These are phyloP conservation scores for Mortierella alpina DNA, from an alignment of 192 early-diverging fungal species.

Conservation along the genomic window DNA sequence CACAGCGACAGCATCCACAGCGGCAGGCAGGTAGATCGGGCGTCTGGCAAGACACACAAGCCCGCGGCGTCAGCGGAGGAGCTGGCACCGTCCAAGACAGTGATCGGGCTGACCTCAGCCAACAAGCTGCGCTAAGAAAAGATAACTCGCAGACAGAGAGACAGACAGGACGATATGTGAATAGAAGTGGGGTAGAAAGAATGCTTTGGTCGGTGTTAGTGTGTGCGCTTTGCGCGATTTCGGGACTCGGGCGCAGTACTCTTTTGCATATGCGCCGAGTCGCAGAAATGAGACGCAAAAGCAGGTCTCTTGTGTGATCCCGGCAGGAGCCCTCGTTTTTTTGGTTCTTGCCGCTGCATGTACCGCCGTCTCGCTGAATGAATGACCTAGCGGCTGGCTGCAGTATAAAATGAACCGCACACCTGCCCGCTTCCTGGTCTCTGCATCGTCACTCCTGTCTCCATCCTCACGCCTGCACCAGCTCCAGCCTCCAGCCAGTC, in stretches of 20 bases:
- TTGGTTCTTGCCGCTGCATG: conserved; percentile 2
- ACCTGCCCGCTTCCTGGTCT: neutral
- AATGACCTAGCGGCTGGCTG: too few species aligned
- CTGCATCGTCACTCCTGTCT: neutral
- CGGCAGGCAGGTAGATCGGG: neutral
- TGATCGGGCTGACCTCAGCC: neutral
- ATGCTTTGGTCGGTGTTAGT: too few species aligned
- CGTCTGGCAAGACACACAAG: conserved; percentile 17
- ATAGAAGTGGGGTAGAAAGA: neutral
- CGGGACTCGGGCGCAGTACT: too few species aligned
- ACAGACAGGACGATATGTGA: too few species aligned
- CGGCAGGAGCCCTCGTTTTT: neutral
- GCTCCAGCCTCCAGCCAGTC: neutral
- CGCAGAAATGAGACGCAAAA: too few species aligned
- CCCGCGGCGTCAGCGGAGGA: conserved; percentile 4
- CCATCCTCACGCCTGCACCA: neutral
- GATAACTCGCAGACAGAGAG: too few species aligned
- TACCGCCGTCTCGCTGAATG: too few species aligned
- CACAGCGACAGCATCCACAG: neutral
- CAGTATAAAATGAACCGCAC: conserved; percentile 5
- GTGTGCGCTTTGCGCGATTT: too few species aligned
- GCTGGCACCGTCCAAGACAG: neutral
- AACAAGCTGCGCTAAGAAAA: conserved; percentile 8
- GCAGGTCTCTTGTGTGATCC: neutral
- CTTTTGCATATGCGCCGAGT: too few species aligned